Base-by-base conservation (phyloP, 2,329 filamentous ascomycete species). In the Nemania abortiva region DNA sequence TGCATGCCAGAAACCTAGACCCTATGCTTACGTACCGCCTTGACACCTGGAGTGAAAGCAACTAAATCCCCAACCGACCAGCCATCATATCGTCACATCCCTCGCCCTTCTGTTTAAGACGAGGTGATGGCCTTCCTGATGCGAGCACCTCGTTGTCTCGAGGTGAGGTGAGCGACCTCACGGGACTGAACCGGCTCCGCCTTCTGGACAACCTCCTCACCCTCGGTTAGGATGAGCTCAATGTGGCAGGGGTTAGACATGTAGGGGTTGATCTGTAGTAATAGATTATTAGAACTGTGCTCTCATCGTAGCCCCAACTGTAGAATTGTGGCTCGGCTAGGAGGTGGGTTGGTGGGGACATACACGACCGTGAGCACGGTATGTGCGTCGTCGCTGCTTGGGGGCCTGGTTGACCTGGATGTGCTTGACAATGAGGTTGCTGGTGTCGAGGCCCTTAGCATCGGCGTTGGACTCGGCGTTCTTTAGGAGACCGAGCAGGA, bases 181-280 rank as follows among this genome's bases (percentile, higher is more conserved):
- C 90, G 89, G 79, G 87, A 86, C 74, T 86, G 88, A 78, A 90
- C 88, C 73, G 89, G 83, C 78, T 91, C 88, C 73, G 90, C 91
- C 92, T 99, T 99, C 87, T 95, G 90, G 79, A 99, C 94, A 79
- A 92, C 90, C 90, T 99, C 97, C 82, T 97, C 92, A 80, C 89
- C 94, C 90, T 99, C 97, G 82, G 95, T 97, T 79, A 99, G 91
- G 90, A 99, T 99, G 81, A 99, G 89, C 89, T 99, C 97, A 85
- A 99, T 97, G 92, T 99, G 96, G 93, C 95, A 99, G 79, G 96
- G 96, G 91, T 97, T 97, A 79, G 95, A 98, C 97, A 99, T 98
- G 91, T 98, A 99, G 74, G 96, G 96, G 92, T 99, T 99, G 89
- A 99, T 99, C 95, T 98, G 71, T 50, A 63, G 50, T 31, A 13